Evolutionary conservation across 805 yeast genomes (phyloP).

Genomic region (Saccharomyces paradoxus): DNA sequence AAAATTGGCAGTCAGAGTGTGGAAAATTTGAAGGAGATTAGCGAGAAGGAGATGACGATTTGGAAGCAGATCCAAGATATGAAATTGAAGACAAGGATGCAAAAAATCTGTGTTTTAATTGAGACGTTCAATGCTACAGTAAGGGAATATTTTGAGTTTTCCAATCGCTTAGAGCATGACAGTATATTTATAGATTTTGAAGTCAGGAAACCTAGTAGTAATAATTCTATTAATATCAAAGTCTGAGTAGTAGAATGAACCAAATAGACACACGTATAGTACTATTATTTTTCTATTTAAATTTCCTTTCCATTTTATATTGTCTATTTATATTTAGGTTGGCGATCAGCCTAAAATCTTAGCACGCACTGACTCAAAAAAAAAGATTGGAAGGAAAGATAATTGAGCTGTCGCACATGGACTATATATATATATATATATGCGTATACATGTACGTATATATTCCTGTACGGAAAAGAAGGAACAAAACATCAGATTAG

Average conservation of each 20-base stretch:
- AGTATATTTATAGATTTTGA: conserved; percentile 20
- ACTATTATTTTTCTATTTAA: neutral
- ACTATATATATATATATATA: neutral
- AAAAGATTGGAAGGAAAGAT: neutral
- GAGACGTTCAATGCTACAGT: conserved; percentile 22
- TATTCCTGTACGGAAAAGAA: neutral
- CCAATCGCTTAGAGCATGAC: conserved; percentile 14
- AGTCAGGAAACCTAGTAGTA: conserved; percentile 7
- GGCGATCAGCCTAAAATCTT: neutral
- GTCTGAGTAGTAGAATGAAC: neutral
- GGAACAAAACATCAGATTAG: neutral
- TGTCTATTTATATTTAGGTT: neutral
- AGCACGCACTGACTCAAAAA: neutral
- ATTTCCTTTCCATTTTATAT: neutral
- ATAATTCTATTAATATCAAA: neutral
- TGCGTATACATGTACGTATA: neutral
- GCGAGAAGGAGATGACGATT: neutral
- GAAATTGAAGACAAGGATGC: conserved; percentile 12
- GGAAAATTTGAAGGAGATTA: neutral
- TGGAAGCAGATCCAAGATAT: conserved; percentile 1
- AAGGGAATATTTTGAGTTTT: conserved; percentile 19
- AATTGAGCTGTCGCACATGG: neutral
- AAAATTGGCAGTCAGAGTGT: neutral
- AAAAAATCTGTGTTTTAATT: conserved; percentile 13
- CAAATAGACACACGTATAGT: neutral